Conservation (phyloP, 116 monocot genomes). For the Thalassia testudinum region DNA sequence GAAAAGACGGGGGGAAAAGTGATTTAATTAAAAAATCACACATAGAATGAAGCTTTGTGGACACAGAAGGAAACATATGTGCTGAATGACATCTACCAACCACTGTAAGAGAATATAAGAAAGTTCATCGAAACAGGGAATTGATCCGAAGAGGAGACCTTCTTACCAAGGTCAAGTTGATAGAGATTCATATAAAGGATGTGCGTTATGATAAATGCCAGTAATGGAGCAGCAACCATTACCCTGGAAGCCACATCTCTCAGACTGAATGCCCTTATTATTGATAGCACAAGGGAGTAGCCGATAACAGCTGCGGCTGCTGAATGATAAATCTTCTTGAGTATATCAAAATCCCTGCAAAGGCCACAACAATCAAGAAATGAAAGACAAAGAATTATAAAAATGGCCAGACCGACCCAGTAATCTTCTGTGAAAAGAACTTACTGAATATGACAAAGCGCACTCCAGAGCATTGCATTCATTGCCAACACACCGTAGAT, state of each 20-base stretch:
- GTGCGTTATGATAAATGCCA: constrained; percentile 70
- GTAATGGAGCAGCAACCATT: constrained; percentile 55
- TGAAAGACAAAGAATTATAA: background rate
- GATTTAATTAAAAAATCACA: too few relatives aligned
- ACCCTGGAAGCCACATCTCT: constrained; percentile 51
- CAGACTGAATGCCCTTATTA: constrained; percentile 53
- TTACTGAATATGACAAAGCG: constrained; percentile 55
- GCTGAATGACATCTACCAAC: too few relatives aligned
- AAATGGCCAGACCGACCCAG: background rate
- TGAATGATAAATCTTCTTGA: constrained; percentile 59
- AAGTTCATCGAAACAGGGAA: too few relatives aligned
- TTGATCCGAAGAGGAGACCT: background rate
- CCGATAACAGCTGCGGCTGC: constrained; percentile 60
- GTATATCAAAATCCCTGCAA: constrained; percentile 47
- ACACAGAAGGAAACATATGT: too few relatives aligned
- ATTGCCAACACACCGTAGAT: constrained; percentile 64
- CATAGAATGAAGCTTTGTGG: too few relatives aligned
- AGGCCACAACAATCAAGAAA: background rate
- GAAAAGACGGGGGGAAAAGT: too few relatives aligned
- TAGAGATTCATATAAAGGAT: constrained; percentile 69
- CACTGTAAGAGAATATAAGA: too few relatives aligned
- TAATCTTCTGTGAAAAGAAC: background rate
- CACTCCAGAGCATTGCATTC: constrained; percentile 85
- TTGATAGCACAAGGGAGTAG: constrained; percentile 35
- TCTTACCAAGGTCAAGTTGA: constrained; percentile 58